These are phyloP conservation scores for Harrya chromipes DNA, from an alignment of 768 basidiomycete species.

Conservation along the genomic window DNA sequence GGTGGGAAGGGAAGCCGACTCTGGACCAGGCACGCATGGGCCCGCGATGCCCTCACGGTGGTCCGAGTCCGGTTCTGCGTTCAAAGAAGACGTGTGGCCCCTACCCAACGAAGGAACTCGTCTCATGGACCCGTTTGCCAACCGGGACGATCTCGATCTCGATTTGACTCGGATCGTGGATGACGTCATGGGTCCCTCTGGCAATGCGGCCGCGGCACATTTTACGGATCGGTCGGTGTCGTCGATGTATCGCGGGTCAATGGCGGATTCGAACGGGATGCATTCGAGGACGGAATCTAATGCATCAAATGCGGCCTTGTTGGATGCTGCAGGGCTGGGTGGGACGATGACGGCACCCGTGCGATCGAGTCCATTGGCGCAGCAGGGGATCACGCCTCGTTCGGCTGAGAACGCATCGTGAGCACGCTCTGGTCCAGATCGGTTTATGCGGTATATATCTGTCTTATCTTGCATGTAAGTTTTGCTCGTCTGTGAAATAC, in stretches of 20 bases:
- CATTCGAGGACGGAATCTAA: constrained; percentile 23
- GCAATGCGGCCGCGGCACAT: constrained; percentile 1
- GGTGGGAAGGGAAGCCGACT: neutral
- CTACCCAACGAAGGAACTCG: constrained; percentile 33
- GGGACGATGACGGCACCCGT: neutral
- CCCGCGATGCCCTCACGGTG: neutral
- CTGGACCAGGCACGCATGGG: neutral
- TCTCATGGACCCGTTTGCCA: constrained; percentile 19
- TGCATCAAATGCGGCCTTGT: constrained; percentile 17
- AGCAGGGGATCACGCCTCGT: neutral
- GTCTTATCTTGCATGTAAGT: too few relatives aligned
- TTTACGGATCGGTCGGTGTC: constrained; percentile 25
- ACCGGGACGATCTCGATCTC: constrained; percentile 24
- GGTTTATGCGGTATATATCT: too few relatives aligned
- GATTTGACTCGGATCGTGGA: constrained; percentile 44
- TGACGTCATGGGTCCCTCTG: constrained; percentile 46
- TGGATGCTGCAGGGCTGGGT: constrained; percentile 25
- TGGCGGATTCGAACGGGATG: constrained; percentile 1
- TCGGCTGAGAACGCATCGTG: neutral
- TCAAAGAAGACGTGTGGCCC: constrained; percentile 46
- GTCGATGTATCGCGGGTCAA: constrained; percentile 17
- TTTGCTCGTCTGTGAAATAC: too few relatives aligned
- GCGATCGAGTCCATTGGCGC: constrained; percentile 23
- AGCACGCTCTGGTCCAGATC: neutral
- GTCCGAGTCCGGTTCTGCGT: constrained; percentile 45